Base-by-base conservation (phyloP, 352 stramenopile species). In the Globisporangium sylvaticum region DNA sequence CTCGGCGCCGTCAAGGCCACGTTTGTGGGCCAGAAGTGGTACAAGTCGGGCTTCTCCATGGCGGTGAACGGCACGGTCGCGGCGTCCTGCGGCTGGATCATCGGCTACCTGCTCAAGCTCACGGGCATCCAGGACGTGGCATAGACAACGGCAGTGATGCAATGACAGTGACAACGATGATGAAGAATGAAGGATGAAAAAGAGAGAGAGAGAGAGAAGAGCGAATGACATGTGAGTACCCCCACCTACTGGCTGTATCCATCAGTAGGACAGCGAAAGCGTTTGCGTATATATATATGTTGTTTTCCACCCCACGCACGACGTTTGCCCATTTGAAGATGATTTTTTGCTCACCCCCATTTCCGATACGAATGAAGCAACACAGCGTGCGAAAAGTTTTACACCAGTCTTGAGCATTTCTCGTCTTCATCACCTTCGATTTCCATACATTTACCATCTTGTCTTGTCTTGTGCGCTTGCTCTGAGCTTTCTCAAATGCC, bases 1-100 rank as follows among this genome's bases (percentile, higher is more conserved):
- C 78, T 99, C 64, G 96, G 96, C 56, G 93, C 89, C 22, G 84
- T 98, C 29, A 98, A 99, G 80, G 86, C 83, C 32, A 88, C 70
- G 66, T 93, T 92, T 56, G 87, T 94, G 0, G 87, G 87, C 32
- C 87, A 94, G 73, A 73, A 86, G 70, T 93, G 87, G 87, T 89
- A 68, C 64, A 71, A 76, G 60, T 77, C 83, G 2, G 87, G 87
- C 31, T 56, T 66, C 24, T 93, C 80, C 57, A 94, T 94, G 87
- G 84, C 84, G 0, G 73, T 92, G 54, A 94, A 94, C 68, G 87
- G 87, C 39, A 88, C 73, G 4, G 75, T 92, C 55, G 87, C 87
- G 0, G 87, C 87, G 14, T 78, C 74, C n/a, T 90, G 71, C 52
- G 87, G 86, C 65, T 94, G 84, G 84, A 24, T 94, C 65, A 94